Base-by-base conservation (phyloP, 108 stramenopile genomes). In the Cyclotella atomus region DNA sequence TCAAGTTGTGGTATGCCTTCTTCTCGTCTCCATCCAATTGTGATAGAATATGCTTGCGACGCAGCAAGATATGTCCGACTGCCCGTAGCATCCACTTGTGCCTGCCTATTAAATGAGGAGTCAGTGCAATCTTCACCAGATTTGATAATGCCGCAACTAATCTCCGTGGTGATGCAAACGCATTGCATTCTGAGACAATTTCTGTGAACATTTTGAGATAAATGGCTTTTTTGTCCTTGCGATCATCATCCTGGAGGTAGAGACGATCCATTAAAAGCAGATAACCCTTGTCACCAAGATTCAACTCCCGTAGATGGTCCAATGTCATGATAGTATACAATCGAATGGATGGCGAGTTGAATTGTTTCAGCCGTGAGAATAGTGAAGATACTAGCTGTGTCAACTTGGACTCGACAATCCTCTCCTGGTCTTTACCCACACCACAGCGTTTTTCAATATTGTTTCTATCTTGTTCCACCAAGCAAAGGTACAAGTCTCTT, bases 141-240 rank as follows among this genome's bases (percentile, higher is more conserved):
- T 43, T 59, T 3, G 29, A 54, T 0, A 70, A 36, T 3, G 53
- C 61, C 3, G 65, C 25, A 28, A 81, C 32, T 36, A 73, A 70
- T 30, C 46, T 53, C 30, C 21, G 29, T 29, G 68, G 68, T 29
- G 53, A 41, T 14, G 54, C 53, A 59, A 55, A 74, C 24, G 59
- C 33, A 53, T 57, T 55, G 35, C 72, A 64, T 57, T 81, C 72
- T 0, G 79, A 73, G 20, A 81, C 68, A 65, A 81, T 74, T 16
- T 81, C 79, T 17, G 79, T 68, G 53, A 70, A 74, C 17, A 81
- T 64, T 64, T 62, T 60, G 2, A 80, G 30, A 57, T 8, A 57
- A 12, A 32, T 7, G 9, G 10, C 47, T 10, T n/a, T 1, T 57
- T 30, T 3, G 10, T 12, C 21, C 24, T 52, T 5, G 1, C 10